phyloP scores from a whole-genome alignment of 2,329 filamentous ascomycete species.

The Dactylellina haptotyla region DNA sequence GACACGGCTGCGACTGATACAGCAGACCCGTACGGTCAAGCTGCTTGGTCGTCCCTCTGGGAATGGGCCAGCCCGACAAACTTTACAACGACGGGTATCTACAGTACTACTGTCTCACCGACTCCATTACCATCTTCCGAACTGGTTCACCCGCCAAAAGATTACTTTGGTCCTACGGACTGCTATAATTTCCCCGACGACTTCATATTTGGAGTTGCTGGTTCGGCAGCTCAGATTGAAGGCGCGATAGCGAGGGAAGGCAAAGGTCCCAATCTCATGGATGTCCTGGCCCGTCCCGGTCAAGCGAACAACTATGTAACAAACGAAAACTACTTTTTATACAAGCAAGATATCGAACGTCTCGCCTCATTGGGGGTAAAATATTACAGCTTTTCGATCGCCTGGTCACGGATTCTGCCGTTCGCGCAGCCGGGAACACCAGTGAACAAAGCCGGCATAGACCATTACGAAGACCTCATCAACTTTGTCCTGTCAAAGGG shows the following conservation, averaged over 20 bases:
- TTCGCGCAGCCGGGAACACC: constrained; percentile 66
- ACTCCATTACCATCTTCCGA: constrained; percentile 26
- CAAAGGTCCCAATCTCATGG: constrained; percentile 29
- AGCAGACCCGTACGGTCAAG: constrained; percentile 30
- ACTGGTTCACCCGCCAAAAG: constrained; percentile 13
- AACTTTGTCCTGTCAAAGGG: constrained; percentile 65
- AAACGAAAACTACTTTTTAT: constrained; percentile 68
- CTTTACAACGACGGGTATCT: constrained; percentile 27
- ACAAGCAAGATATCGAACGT: constrained; percentile 69
- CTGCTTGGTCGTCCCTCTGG: constrained; percentile 33
- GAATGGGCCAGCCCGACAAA: constrained; percentile 20
- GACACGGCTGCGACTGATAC: constrained; percentile 30
- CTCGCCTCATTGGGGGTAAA: constrained; percentile 67
- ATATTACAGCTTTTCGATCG: constrained; percentile 67
- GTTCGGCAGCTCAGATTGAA: constrained; percentile 25
- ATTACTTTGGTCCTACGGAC: constrained; percentile 25
- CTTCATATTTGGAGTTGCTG: constrained; percentile 30
- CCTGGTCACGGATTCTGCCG: constrained; percentile 67
- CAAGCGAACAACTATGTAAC: constrained; percentile 59
- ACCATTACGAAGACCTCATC: constrained; percentile 69
- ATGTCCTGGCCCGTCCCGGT: constrained; percentile 16
- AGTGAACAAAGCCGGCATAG: constrained; percentile 66
- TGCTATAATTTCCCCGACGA: constrained; percentile 28
- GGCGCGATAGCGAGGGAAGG: constrained; percentile 24
- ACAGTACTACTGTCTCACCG: constrained; percentile 27